These are phyloP conservation scores for Lichtheimia corymbifera DNA, from an alignment of 371 early-diverging fungal species.

Conservation along the genomic window DNA sequence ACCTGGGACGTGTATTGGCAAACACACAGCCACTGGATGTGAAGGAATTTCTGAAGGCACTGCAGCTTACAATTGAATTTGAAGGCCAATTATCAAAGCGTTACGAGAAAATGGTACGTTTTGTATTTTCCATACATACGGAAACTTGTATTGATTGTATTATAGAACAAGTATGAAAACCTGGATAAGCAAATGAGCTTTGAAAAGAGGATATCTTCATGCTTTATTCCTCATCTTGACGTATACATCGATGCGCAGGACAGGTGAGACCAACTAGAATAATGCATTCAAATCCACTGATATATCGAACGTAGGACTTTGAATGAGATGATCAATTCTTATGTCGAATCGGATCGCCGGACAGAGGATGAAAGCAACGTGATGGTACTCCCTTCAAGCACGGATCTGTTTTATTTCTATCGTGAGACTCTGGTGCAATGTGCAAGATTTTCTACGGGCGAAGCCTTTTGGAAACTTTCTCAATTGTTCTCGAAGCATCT, in stretches of 20 bases:
- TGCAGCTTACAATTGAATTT: conserved; percentile 88
- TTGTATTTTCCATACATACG: neutral
- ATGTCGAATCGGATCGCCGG: conserved; percentile 32
- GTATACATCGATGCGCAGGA: conserved; percentile 86
- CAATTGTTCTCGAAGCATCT: conserved; percentile 81
- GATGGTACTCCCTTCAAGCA: conserved; percentile 81
- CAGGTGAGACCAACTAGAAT: conserved; percentile 41
- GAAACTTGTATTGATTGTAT: neutral
- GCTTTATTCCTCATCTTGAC: conserved; percentile 85
- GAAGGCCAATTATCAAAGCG: conserved; percentile 81
- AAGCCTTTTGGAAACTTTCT: conserved; percentile 78
- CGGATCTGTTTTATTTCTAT: conserved; percentile 89
- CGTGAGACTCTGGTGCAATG: conserved; percentile 84
- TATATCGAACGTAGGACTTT: conserved; percentile 39
- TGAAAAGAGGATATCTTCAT: conserved; percentile 73
- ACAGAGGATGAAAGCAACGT: conserved; percentile 62
- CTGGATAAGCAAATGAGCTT: conserved; percentile 45
- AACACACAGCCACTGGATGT: conserved; percentile 60
- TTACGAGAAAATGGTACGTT: conserved; percentile 53
- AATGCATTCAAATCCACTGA: neutral
- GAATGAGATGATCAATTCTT: conserved; percentile 61
- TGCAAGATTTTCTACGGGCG: conserved; percentile 81
- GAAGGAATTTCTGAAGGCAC: conserved; percentile 67
- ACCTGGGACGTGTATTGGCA: conserved; percentile 54
- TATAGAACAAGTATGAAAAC: conserved; percentile 4